Evolutionary conservation across 148 eudicot species (phyloP).

Genomic region (Pharnaceum exiguum): DNA sequence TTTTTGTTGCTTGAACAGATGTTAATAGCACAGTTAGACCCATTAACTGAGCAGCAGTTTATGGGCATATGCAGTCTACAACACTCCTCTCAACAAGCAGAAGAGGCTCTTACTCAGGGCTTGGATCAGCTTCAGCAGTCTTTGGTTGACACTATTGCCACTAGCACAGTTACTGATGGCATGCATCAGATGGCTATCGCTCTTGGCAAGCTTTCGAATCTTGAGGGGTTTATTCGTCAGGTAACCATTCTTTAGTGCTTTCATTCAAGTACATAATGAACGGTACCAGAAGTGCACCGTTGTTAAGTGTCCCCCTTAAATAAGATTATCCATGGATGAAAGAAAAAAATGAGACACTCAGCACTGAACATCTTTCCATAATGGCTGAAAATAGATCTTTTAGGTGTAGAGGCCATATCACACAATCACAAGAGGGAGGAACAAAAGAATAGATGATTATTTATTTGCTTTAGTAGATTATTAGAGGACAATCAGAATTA

Average conservation of each 20-base stretch:
- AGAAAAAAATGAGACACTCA: too few species aligned
- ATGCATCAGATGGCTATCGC: constrained; percentile 95
- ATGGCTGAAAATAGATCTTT: constrained; percentile 4
- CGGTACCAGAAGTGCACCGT: too few species aligned
- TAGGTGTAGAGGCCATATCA: background rate
- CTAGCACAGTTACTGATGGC: constrained; percentile 53
- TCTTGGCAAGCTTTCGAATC: constrained; percentile 81
- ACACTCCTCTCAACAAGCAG: constrained; percentile 84
- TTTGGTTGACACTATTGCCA: constrained; percentile 65
- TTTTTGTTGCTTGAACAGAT: constrained; percentile 36
- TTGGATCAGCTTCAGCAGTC: constrained; percentile 83
- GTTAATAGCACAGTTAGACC: constrained; percentile 68
- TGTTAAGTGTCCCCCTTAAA: too few species aligned
- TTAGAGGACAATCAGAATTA: too few species aligned
- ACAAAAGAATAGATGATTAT: too few species aligned
- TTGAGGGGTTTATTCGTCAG: constrained; percentile 94
- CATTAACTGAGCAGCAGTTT: constrained; percentile 75
- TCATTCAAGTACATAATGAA: background rate
- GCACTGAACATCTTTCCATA: constrained; percentile 7
- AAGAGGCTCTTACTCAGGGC: constrained; percentile 87
- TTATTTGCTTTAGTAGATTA: too few species aligned
- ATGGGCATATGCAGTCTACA: constrained; percentile 84
- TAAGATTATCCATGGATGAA: too few species aligned
- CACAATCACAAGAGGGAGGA: too few species aligned
- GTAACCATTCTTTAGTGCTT: constrained; percentile 24